A percentile compares a stretch with the other conserved stretches of the same genome.
These are phyloP conservation scores for Moesziomyces globuligerus DNA, from an alignment of 1,284 basidiomycete species.

Conservation along the genomic window DNA sequence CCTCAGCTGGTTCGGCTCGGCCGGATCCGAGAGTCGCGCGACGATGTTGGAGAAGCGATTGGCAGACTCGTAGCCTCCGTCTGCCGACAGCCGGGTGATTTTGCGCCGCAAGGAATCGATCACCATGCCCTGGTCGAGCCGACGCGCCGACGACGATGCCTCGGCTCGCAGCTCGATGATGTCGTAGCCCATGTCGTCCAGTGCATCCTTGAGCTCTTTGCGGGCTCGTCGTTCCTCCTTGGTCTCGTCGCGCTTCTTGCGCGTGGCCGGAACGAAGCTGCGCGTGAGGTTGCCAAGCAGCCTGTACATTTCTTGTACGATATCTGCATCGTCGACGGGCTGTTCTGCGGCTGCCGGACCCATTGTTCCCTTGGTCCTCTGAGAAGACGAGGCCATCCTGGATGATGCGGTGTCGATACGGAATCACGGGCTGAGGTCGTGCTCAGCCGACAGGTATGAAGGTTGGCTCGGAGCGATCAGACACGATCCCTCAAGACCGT, in stretches of 20 bases:
- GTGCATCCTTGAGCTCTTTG: constrained; percentile 43
- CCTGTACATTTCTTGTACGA: constrained; percentile 44
- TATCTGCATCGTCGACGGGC: constrained; percentile 34
- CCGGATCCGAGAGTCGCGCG: constrained; percentile 22
- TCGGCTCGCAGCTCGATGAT: constrained; percentile 46
- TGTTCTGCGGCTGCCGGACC: constrained; percentile 10
- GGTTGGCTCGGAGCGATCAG: too few relatives aligned
- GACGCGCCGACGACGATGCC: constrained; percentile 10
- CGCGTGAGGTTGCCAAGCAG: constrained; percentile 46
- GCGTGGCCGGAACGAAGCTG: constrained; percentile 46
- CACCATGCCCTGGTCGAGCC: constrained; percentile 21
- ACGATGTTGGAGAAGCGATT: constrained; percentile 37
- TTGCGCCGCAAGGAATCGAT: constrained; percentile 42
- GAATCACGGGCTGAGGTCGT: too few relatives aligned
- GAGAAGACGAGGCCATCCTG: constrained; percentile 25
- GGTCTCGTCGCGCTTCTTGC: constrained; percentile 45
- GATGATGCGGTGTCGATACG: background rate
- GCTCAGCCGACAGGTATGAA: too few relatives aligned
- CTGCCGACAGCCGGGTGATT: constrained; percentile 33
- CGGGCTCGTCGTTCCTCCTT: constrained; percentile 35
- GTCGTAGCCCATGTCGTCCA: constrained; percentile 50
- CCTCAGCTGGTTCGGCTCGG: constrained; percentile 15
- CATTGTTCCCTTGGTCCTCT: constrained; percentile 5
- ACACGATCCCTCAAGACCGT: too few relatives aligned
- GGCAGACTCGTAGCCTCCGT: constrained; percentile 47